Conservation (phyloP, 768 basidiomycete species). For the Pleurotus djamor region DNA sequence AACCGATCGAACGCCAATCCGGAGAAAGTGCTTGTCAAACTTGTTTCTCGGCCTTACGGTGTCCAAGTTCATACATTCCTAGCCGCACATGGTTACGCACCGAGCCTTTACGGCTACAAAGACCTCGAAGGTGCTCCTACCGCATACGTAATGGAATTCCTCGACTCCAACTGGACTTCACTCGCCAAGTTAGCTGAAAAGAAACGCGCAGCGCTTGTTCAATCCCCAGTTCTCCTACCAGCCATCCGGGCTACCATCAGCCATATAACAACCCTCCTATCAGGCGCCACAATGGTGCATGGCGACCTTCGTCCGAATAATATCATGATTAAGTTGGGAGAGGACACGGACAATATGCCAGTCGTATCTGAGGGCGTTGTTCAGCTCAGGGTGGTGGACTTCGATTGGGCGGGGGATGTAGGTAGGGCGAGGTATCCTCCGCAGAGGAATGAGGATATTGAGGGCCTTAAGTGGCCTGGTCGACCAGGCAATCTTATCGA, state of each 20-base stretch:
- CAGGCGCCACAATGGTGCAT: conserved; percentile 18
- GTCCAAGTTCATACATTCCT: conserved; percentile 27
- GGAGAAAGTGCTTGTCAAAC: conserved; percentile 29
- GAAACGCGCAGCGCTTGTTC: too few species aligned
- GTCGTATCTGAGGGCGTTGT: neutral
- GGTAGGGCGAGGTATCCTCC: neutral
- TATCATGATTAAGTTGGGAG: neutral
- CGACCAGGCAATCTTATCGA: neutral
- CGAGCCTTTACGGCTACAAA: conserved; percentile 17
- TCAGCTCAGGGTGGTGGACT: neutral
- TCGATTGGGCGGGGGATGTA: conserved; percentile 4
- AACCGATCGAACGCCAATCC: neutral
- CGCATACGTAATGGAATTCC: neutral
- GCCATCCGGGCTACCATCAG: neutral
- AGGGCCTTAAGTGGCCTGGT: neutral
- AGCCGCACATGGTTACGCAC: conserved; percentile 21
- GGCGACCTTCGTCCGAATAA: conserved; percentile 4
- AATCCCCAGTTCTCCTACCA: neutral
- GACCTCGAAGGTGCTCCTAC: conserved; percentile 2
- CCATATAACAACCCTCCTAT: conserved; percentile 10
- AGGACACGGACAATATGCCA: neutral
- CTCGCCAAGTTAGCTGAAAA: neutral
- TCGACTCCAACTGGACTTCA: neutral
- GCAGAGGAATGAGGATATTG: neutral
- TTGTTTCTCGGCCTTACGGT: conserved; percentile 28